Percentiles rank a stretch among this genome's conserved stretches.
phyloP scores from a whole-genome alignment of 345 rosid genomes.

The Hibiscus syriacus region DNA sequence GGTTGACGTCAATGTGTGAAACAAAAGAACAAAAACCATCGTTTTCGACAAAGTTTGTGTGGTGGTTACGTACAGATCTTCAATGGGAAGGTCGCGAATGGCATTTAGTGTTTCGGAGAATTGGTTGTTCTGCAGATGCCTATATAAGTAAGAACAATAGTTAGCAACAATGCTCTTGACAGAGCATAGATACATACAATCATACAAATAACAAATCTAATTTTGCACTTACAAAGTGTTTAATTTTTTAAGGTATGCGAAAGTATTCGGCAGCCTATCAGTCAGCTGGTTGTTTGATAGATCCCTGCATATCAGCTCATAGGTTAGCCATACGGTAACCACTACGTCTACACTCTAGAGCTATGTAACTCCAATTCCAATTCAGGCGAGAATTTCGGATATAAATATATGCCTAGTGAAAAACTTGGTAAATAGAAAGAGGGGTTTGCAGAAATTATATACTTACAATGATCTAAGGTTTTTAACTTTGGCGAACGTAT shows the following conservation, averaged over 20 bases:
- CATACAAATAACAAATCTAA: neutral
- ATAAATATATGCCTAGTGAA: no score
- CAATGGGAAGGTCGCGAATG: slow-evolving; percentile 62
- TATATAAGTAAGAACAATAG: slow-evolving; percentile 14
- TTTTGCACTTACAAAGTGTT: slow-evolving; percentile 45
- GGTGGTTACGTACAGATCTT: slow-evolving; percentile 52
- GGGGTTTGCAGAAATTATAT: neutral
- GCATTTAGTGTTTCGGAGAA: slow-evolving; percentile 66
- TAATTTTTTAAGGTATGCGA: slow-evolving; percentile 50
- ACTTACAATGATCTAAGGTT: slow-evolving; percentile 70
- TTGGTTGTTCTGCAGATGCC: slow-evolving; percentile 71
- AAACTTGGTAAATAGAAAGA: neutral
- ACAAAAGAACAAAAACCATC: neutral
- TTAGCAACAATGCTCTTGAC: slow-evolving; percentile 2
- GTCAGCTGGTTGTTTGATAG: slow-evolving; percentile 62
- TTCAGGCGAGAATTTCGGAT: no score
- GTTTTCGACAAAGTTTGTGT: neutral
- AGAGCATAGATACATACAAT: neutral
- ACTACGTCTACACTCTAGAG: slow-evolving; percentile 5
- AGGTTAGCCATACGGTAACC: slow-evolving; percentile 9
- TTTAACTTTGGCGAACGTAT: slow-evolving; percentile 70
- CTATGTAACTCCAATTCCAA: no score
- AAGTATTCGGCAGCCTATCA: slow-evolving; percentile 68
- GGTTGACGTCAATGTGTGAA: no score
- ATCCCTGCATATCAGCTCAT: slow-evolving; percentile 50